Conservation (phyloP, 148 eudicot species). For the Hydrangea macrophylla region DNA sequence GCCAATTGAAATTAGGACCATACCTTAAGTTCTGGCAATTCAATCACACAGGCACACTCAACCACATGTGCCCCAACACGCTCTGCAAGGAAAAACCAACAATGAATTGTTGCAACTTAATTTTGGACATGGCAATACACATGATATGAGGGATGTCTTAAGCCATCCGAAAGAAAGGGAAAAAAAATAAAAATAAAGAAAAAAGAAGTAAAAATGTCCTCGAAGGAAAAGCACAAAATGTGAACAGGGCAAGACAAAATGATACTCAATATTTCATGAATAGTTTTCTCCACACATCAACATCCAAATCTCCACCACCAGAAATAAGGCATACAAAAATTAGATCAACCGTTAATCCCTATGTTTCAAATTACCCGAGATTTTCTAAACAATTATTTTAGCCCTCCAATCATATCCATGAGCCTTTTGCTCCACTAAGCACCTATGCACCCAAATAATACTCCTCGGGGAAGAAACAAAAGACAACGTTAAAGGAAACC, state of each 20-base stretch:
- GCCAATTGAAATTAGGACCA: neutral
- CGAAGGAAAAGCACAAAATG: neutral
- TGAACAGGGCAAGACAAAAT: neutral
- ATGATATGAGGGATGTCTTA: neutral
- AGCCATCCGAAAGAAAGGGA: neutral
- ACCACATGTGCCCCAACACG: constrained; percentile 72
- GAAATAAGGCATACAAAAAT: neutral
- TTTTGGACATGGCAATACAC: too few species aligned
- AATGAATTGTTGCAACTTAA: neutral
- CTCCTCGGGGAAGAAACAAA: neutral
- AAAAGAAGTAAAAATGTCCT: too few species aligned
- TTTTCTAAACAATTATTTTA: neutral
- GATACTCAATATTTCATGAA: neutral
- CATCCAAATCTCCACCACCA: constrained; percentile 3
- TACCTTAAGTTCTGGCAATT: constrained; percentile 88
- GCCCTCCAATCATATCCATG: neutral
- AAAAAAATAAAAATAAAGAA: too few species aligned
- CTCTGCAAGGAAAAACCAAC: constrained; percentile 43
- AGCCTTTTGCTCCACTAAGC: neutral
- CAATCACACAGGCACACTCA: constrained; percentile 95
- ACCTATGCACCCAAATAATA: neutral
- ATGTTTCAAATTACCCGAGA: neutral
- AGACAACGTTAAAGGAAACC: neutral
- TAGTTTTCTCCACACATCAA: neutral
- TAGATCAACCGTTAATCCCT: constrained; percentile 2